phyloP scores from a whole-genome alignment of 352 stramenopile genomes.

The Globisporangium solare region DNA sequence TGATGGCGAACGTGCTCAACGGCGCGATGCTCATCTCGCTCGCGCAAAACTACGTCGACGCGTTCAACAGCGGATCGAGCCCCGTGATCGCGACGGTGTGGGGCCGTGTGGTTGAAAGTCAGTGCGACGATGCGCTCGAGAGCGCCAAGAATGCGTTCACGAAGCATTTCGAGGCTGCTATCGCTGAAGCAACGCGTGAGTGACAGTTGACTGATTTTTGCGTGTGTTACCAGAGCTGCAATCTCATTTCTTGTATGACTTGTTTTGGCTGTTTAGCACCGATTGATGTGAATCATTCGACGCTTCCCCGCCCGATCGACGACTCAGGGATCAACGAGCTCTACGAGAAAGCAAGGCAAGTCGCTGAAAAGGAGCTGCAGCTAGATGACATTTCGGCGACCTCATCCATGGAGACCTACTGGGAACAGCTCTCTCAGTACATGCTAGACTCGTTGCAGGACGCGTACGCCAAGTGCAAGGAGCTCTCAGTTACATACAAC shows the following conservation, averaged over 20 bases:
- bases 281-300: conserved; percentile 25
- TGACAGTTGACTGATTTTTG: conserved; percentile 4
- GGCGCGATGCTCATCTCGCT: conserved; percentile 86
- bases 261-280: conserved; percentile 14
- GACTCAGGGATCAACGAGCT: conserved; percentile 26
- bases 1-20: conserved; percentile 82
- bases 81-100: conserved; percentile 88
- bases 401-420: conserved; percentile 34
- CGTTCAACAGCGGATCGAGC: conserved; percentile 83
- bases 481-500: conserved; percentile 38
- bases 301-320: conserved; percentile 26
- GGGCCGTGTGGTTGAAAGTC: conserved; percentile 80
- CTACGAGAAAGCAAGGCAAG: conserved; percentile 28
- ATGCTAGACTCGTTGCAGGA: conserved; percentile 29
- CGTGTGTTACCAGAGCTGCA: conserved; percentile 4
- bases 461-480: conserved; percentile 31
- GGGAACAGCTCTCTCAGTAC: conserved; percentile 47
- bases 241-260: neutral
- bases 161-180: conserved; percentile 50
- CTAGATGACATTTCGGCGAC: conserved; percentile 37
- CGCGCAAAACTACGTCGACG: conserved; percentile 76
- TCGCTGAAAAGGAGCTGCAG: conserved; percentile 29
- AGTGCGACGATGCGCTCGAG: conserved; percentile 73
- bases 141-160: too few relatives aligned
- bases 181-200: conserved; percentile 35